Evolutionary conservation across 805 yeast species (phyloP).

Genomic region (Huiozyma naganishii): DNA sequence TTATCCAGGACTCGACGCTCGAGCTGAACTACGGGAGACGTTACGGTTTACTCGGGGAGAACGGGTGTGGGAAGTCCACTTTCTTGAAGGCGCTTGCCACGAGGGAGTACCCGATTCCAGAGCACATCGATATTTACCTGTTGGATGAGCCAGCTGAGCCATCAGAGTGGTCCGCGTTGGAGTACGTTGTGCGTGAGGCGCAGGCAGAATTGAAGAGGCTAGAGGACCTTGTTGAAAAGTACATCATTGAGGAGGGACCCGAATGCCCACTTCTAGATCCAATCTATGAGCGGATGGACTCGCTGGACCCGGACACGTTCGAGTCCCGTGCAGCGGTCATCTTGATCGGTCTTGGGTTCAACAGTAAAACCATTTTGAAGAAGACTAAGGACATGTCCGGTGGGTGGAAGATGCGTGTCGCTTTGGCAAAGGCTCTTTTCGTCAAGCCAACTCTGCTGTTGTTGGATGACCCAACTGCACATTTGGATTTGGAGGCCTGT

Average conservation of each 20-base stretch:
- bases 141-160: constrained; percentile 98
- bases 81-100: constrained; percentile 88
- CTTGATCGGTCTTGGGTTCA: constrained; percentile 95
- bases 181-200: constrained; percentile 95
- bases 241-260: constrained; percentile 86
- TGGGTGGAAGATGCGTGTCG: constrained; percentile 99
- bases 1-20: constrained; percentile 81
- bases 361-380: constrained; percentile 73
- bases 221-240: constrained; percentile 84
- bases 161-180: constrained; percentile 82
- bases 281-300: constrained; percentile 89
- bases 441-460: constrained; percentile 92
- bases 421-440: constrained; percentile 92
- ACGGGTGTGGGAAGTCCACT: constrained; percentile 98
- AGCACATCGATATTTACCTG: constrained; percentile 78
- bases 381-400: constrained; percentile 99
- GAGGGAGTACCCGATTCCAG: constrained; percentile 93
- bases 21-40: constrained; percentile 96
- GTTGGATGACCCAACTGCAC: constrained; percentile 98
- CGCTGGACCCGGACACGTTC: constrained; percentile 90
- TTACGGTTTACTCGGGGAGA: constrained; percentile 95
- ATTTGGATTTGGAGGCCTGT: constrained; percentile 97
- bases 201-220: constrained; percentile 82
- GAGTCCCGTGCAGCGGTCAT: constrained; percentile 95
- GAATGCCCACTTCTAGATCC: constrained; percentile 80